A percentile compares a stretch with the other conserved stretches of the same genome.
These are phyloP conservation scores for Diaporthe humulicola DNA, from an alignment of 2,329 filamentous ascomycete species.

Conservation along the genomic window DNA sequence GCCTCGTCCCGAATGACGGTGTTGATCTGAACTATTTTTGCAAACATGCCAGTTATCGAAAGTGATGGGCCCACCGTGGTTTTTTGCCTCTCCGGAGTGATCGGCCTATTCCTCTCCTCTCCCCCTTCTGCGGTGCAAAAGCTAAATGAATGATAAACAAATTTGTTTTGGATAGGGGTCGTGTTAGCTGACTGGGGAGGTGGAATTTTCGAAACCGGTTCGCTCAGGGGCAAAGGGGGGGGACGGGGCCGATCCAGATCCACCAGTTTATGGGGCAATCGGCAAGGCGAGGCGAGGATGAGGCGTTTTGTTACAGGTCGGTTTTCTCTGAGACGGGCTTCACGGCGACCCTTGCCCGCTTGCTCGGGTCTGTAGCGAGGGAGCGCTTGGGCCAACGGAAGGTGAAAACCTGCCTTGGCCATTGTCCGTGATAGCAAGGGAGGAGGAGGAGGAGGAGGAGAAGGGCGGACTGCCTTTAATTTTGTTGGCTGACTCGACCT, in stretches of 20 bases:
- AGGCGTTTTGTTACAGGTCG: conserved; percentile 27
- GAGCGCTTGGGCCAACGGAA: not conserved
- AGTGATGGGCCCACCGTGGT: conserved; percentile 1
- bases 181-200: not conserved
- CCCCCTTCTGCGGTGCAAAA: not conserved
- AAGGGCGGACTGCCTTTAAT: not conserved
- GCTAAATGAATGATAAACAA: conserved; percentile 9
- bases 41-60: not conserved
- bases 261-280: conserved; percentile 19
- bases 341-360: conserved; percentile 16
- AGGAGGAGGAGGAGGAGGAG: too few relatives aligned
- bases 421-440: not conserved
- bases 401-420: not conserved
- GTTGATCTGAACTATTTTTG: conserved; percentile 10
- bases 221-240: conserved; percentile 28
- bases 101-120: not conserved
- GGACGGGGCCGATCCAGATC: conserved; percentile 13
- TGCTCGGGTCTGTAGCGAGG: conserved; percentile 12
- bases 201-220: conserved; percentile 27
- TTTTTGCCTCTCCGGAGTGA: not conserved
- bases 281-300: conserved; percentile 19
- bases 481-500: not conserved
- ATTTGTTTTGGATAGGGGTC: conserved; percentile 28
- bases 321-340: conserved; percentile 4
- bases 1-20: not conserved